Evolutionary conservation across 2,329 filamentous ascomycete genomes (phyloP).

Genomic region (Pyricularia sp.): DNA sequence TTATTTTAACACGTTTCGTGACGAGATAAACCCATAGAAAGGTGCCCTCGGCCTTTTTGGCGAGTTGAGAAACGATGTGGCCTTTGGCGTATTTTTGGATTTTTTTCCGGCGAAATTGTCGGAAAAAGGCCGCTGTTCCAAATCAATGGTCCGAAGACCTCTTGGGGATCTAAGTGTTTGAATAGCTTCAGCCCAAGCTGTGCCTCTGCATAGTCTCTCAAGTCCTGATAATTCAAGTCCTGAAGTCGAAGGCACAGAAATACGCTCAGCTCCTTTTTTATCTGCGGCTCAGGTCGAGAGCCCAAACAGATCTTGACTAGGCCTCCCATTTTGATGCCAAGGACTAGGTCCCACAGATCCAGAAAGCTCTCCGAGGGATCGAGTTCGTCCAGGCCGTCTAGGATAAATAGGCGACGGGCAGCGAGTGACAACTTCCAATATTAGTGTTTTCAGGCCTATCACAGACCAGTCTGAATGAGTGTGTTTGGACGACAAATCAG

Average conservation of each 20-base stretch:
- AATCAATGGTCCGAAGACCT: too few relatives aligned
- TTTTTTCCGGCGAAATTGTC: neutral
- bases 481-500: neutral
- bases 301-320: neutral
- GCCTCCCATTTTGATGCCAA: neutral
- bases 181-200: neutral
- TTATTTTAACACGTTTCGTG: neutral
- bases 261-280: neutral
- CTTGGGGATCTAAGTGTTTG: neutral
- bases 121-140: too few relatives aligned
- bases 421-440: neutral
- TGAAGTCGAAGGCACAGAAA: neutral
- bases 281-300: neutral
- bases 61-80: neutral
- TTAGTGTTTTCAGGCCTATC: neutral
- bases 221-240: neutral
- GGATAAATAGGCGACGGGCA: neutral
- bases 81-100: neutral
- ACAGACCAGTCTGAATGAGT: neutral
- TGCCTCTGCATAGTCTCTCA: neutral
- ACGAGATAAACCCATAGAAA: neutral
- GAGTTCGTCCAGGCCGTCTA: neutral
- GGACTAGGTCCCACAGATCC: neutral
- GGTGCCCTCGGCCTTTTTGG: neutral
- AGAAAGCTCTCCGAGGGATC: neutral